phyloP scores from a whole-genome alignment of 2,329 filamentous ascomycete species.

The Phaeosphaeriaceae sp. region DNA sequence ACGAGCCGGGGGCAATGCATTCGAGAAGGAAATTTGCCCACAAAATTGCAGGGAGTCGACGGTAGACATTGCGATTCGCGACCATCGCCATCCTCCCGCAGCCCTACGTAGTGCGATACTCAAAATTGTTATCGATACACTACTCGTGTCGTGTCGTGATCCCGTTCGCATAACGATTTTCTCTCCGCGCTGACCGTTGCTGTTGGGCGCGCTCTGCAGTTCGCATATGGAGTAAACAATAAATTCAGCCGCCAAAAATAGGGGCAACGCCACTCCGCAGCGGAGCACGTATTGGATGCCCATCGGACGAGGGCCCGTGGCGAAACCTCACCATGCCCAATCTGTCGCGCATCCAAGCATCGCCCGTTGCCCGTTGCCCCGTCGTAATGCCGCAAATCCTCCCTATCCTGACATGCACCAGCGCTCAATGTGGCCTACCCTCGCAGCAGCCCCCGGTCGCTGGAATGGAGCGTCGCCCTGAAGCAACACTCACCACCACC shows the following conservation, averaged over 20 bases:
- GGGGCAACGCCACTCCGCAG: conserved; percentile 20
- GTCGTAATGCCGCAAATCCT: conserved; percentile 13
- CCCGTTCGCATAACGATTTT: not conserved
- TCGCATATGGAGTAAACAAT: not conserved
- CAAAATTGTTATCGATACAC: conserved; percentile 1
- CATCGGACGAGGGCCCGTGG: conserved; percentile 23
- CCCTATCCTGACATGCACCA: conserved; percentile 19
- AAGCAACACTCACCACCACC: conserved; percentile 20
- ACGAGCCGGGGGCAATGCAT: conserved; percentile 1
- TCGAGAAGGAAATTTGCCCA: conserved; percentile 4
- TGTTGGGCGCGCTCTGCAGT: not conserved
- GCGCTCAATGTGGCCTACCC: conserved; percentile 15
- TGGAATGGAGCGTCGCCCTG: conserved; percentile 30
- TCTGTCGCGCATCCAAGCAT: conserved; percentile 13
- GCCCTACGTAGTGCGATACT: not conserved
- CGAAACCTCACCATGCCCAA: conserved; percentile 22
- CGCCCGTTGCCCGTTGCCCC: not conserved
- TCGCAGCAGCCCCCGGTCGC: conserved; percentile 13
- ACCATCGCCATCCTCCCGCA: conserved; percentile 2
- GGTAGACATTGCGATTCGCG: conserved; percentile 8
- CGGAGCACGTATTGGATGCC: conserved; percentile 21
- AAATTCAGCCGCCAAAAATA: not conserved
- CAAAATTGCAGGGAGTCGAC: conserved; percentile 5
- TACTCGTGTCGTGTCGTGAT: too few relatives aligned
- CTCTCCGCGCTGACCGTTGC: not conserved